These are phyloP conservation scores for Chytriomyces confervae DNA, from an alignment of 192 early-diverging fungal species.

Conservation along the genomic window DNA sequence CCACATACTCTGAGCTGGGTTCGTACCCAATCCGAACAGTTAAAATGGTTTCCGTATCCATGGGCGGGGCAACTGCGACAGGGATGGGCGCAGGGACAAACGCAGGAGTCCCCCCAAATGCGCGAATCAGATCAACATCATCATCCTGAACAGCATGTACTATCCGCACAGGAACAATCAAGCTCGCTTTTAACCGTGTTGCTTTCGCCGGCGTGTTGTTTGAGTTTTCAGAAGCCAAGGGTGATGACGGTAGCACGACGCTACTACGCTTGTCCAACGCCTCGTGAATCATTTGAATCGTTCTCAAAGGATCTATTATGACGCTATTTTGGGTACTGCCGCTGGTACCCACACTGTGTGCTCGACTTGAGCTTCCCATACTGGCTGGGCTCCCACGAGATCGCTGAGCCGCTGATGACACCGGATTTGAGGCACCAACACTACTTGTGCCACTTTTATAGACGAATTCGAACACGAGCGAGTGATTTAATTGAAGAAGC, in stretches of 20 bases:
- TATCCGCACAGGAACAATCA: slow-evolving; percentile 27
- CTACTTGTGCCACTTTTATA: slow-evolving; percentile 22
- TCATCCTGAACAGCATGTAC: slow-evolving; percentile 14
- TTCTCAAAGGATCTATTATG: slow-evolving; percentile 29
- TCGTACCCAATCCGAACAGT: slow-evolving; percentile 31
- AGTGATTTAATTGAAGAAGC: slow-evolving; percentile 27
- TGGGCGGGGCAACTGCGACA: too few relatives aligned
- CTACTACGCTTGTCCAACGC: slow-evolving; percentile 26
- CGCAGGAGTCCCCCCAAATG: slow-evolving; percentile 13
- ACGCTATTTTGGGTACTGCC: slow-evolving; percentile 30
- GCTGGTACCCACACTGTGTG: slow-evolving; percentile 1
- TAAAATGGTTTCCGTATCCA: slow-evolving; percentile 11
- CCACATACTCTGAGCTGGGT: slow-evolving; percentile 4
- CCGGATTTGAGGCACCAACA: not conserved
- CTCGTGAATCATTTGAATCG: slow-evolving; percentile 35
- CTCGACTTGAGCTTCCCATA: not conserved
- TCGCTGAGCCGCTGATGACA: not conserved
- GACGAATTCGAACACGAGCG: slow-evolving; percentile 33
- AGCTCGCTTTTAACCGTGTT: slow-evolving; percentile 26
- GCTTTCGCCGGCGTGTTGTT: not conserved
- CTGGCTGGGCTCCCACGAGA: not conserved
- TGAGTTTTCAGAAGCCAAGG: not conserved
- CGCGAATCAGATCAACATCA: slow-evolving; percentile 20
- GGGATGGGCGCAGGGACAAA: not conserved
- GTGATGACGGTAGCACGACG: not conserved